Evolutionary conservation across 768 basidiomycete genomes (phyloP).

Genomic region (Agrocybe pediades): DNA sequence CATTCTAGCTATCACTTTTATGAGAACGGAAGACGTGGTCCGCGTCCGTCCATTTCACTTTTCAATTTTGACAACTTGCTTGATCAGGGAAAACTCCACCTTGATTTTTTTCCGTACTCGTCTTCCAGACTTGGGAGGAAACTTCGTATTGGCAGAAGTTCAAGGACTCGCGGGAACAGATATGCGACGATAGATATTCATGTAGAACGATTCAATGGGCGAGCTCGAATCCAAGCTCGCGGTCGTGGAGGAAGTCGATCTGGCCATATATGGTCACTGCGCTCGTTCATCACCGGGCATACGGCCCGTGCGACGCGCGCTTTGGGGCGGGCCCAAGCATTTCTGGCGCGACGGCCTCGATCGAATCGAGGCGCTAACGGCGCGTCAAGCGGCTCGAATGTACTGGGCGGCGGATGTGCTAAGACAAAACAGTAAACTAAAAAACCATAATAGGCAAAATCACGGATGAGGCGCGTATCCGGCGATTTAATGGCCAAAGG

Average conservation of each 20-base stretch:
- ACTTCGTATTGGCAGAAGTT: background rate
- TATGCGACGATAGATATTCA: too few species aligned
- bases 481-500: background rate
- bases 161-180: too few species aligned
- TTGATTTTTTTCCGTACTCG: background rate
- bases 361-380: conserved; percentile 2
- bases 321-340: too few species aligned
- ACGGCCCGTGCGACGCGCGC: background rate
- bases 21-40: conserved; percentile 14
- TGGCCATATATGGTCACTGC: background rate
- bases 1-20: too few species aligned
- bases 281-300: too few species aligned
- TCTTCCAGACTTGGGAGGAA: background rate
- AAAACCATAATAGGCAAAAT: background rate
- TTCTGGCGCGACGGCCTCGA: background rate
- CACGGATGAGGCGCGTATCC: background rate
- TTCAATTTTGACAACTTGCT: conserved; percentile 11
- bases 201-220: conserved; percentile 1
- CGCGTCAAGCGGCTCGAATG: background rate
- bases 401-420: too few species aligned
- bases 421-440: background rate
- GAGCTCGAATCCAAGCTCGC: background rate
- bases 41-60: conserved; percentile 30
- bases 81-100: background rate
- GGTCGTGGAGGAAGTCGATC: background rate